Evolutionary conservation across 139 green algal species (phyloP), one percentile per base, ranked within the genome.

Genomic region (Micractinium sp.): DNA sequence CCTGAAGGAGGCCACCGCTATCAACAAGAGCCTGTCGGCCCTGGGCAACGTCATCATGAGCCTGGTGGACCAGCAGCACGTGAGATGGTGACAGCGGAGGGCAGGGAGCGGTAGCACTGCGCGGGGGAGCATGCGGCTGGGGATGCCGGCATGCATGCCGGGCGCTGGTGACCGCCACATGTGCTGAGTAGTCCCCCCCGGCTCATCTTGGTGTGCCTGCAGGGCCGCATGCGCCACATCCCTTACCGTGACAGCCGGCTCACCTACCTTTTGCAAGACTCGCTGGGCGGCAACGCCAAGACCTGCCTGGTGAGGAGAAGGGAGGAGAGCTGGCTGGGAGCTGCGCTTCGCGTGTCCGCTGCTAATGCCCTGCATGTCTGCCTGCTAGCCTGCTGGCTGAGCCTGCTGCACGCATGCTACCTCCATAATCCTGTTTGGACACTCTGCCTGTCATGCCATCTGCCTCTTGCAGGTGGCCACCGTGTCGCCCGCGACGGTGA

Each of bases 221-320:
- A 87, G 83, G 83, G 83, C 36, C 83, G 83, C 16, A 39, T 90
- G 0, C 85, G 92, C 20, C 98, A 99, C 90, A 92, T 99, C 19
- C 98, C 98, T 7, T 99, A 99, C 94, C 91, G 98, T 16, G 97
- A 99, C 94, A 98, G 94, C 38, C 96, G 97, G 85, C 96, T 99
- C 29, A 99, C 98, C 0, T 99, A 98, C 90, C 94, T 99, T 77
- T 95, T 99, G n/a, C 96, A 98, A 94, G 96, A 99, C 47, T 97
- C 95, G 0, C 91, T 99, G 36, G 97, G 97, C 20, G 97, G 97
- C 81, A 99, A 99, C 85, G 94, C 97, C 41, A 99, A 99, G 92
- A 99, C 90, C 22, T 83, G 74, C 56, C 75, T 89, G 36, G 71
- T 89, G 47, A 12, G 77, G 0, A 19, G 13, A 39, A 33, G 2